phyloP scores from a whole-genome alignment of 2,329 filamentous ascomycete species.

The Ophiocordyceps unilateralis region DNA sequence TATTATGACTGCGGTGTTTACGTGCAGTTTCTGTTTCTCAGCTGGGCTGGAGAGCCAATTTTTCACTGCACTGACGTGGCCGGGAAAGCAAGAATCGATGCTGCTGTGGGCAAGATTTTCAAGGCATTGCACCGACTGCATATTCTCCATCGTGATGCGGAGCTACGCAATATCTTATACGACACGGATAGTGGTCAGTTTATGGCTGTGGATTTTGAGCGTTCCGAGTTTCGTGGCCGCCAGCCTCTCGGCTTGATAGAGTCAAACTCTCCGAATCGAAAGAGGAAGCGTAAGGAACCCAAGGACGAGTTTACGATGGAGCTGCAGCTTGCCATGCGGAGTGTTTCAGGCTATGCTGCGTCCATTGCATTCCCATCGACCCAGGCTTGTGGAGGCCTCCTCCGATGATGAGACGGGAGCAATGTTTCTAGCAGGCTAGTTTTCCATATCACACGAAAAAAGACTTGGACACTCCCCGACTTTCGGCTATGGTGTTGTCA shows the following conservation, averaged over 20 bases:
- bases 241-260: conserved; percentile 8
- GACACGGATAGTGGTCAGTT: conserved; percentile 7
- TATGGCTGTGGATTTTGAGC: conserved; percentile 18
- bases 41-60: background rate
- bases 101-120: conserved; percentile 1
- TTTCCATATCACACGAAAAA: too few relatives aligned
- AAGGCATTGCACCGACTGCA: conserved; percentile 4
- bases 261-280: conserved; percentile 6
- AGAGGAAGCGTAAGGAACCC: conserved; percentile 10
- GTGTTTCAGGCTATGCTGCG: too few relatives aligned
- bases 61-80: background rate
- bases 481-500: too few relatives aligned
- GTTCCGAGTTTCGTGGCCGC: conserved; percentile 7
- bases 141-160: conserved; percentile 12
- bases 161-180: conserved; percentile 15
- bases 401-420: too few relatives aligned
- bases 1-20: background rate
- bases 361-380: too few relatives aligned
- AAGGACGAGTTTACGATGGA: too few relatives aligned
- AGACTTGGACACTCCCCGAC: too few relatives aligned
- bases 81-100: conserved; percentile 1
- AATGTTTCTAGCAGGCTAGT: too few relatives aligned
- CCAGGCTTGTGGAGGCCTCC: too few relatives aligned
- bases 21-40: background rate
- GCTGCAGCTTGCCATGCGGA: too few relatives aligned